Evolutionary conservation across 192 early-diverging fungal species (phyloP), one percentile per base, ranked within the genome.

Genomic region (Entomortierella parvispora): DNA sequence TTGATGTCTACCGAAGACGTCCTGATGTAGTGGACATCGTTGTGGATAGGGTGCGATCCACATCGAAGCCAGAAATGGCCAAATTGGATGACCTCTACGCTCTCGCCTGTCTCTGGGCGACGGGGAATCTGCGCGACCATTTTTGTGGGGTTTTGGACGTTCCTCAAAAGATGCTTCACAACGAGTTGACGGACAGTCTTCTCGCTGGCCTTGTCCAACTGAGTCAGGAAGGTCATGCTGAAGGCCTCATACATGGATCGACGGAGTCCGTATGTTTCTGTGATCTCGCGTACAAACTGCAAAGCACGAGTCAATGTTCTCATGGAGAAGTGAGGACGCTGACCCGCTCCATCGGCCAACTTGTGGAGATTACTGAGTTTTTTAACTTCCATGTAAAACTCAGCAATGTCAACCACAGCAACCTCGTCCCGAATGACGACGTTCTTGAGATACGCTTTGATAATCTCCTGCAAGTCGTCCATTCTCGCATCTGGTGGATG

Each of bases 161-260:
- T 84, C 12, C 82, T 82, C 33, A 93, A 48, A 0, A 97, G 58
- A 58, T 82, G 79, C 57, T 87, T 81, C 49, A 82, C 69, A n/a
- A 95, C 82, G 18, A 93, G 58, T 1, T 68, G 69, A 17, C 62
- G 58, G 67, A 94, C 81, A 15, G 82, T 48, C 17, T 57, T 58
- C 69, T 92, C 88, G 53, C 92, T 92, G 29, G 89, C 86, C 25
- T 86, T 82, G 63, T 89, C 89, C 29, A 99, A 84, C 54, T 94
- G 92, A 26, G 98, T 99, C 68, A 91, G 82, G 80, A 98, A 99
- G 1, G 96, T 98, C 97, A 99, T 98, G 48, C 75, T 88, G 60
- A 95, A 90, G 3, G 96, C 97, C 85, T 99, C 98, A 67, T 93
- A 95, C 12, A 99, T 82, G 26, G 92, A 91, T 43, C 98, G 89